A percentile compares a stretch with the other conserved stretches of the same genome.
Evolutionary conservation across 2,329 filamentous ascomycete genomes (phyloP).

Genomic region (Trichothecium sympodiale): DNA sequence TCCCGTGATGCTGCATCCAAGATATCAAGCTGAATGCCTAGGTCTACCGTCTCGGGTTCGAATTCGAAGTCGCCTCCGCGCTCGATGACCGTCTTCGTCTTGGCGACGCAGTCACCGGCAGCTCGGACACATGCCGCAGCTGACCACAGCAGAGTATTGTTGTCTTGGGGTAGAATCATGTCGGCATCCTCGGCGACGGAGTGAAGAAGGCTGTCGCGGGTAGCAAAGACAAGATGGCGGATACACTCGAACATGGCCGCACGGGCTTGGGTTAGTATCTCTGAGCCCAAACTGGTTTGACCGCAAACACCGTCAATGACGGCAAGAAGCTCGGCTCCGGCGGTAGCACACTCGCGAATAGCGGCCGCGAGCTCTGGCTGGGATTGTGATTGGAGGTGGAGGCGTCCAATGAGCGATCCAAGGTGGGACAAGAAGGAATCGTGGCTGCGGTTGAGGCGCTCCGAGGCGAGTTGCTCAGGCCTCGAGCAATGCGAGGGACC

Average conservation of each 20-base stretch:
- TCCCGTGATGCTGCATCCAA: slow-evolving; percentile 31
- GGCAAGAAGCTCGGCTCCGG: slow-evolving; percentile 67
- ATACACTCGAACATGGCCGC: slow-evolving; percentile 71
- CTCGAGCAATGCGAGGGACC: slow-evolving; percentile 51
- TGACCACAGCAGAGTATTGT: slow-evolving; percentile 61
- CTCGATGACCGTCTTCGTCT: slow-evolving; percentile 76
- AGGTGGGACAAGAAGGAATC: slow-evolving; percentile 85
- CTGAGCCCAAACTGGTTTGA: slow-evolving; percentile 39
- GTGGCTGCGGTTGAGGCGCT: slow-evolving; percentile 68
- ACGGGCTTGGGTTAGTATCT: slow-evolving; percentile 30
- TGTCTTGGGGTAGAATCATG: slow-evolving; percentile 70
- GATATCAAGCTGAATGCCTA: slow-evolving; percentile 45
- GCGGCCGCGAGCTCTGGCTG: slow-evolving; percentile 71
- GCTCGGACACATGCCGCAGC: slow-evolving; percentile 83
- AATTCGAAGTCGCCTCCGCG: slow-evolving; percentile 86
- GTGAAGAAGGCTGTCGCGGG: slow-evolving; percentile 65
- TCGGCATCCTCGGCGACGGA: slow-evolving; percentile 62
- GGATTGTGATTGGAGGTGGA: slow-evolving; percentile 88
- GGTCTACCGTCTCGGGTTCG: slow-evolving; percentile 47
- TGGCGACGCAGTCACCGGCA: slow-evolving; percentile 82
- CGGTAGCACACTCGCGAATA: slow-evolving; percentile 72
- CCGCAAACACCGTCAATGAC: slow-evolving; percentile 75
- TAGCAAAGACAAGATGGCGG: slow-evolving; percentile 68
- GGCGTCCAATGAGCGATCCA: slow-evolving; percentile 79
- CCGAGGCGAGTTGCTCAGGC: slow-evolving; percentile 69